Evolutionary conservation across 129 eudicot species (phyloP).

Genomic region (Mikania micrantha): DNA sequence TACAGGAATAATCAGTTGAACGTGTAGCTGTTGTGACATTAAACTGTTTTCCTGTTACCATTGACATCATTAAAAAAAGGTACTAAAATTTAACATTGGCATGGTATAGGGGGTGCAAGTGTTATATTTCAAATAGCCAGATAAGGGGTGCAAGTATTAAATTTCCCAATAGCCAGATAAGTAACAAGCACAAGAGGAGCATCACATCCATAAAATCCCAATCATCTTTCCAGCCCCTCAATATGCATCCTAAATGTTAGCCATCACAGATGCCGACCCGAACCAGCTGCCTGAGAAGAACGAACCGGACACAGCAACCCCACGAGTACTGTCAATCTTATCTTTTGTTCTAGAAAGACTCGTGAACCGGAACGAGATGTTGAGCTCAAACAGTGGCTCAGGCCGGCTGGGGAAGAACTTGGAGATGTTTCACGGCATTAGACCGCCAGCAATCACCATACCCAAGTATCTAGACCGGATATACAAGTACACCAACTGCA

Average conservation of each 20-base stretch:
- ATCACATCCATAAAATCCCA: neutral
- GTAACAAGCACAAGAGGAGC: neutral
- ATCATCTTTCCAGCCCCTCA: neutral
- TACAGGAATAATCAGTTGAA: no score
- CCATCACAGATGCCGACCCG: neutral
- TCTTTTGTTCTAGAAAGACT: neutral
- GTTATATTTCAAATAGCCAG: no score
- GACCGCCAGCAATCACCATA: constrained; percentile 72
- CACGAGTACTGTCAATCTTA: neutral
- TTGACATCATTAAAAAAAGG: no score
- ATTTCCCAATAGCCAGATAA: neutral
- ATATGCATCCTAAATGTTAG: constrained; percentile 1
- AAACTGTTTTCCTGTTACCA: no score
- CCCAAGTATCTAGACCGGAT: constrained; percentile 79
- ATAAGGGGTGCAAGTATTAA: neutral
- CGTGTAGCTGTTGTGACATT: no score
- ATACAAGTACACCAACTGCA: constrained; percentile 79
- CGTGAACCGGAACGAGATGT: neutral
- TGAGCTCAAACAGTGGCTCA: neutral
- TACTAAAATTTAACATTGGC: no score
- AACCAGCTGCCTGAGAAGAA: neutral
- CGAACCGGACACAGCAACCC: neutral
- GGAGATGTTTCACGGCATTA: constrained; percentile 10
- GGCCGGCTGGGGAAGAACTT: neutral
- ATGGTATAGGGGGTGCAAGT: no score